These are phyloP conservation scores for Helianthus tuberosus DNA, from an alignment of 129 eudicot genomes.

Conservation along the genomic window DNA sequence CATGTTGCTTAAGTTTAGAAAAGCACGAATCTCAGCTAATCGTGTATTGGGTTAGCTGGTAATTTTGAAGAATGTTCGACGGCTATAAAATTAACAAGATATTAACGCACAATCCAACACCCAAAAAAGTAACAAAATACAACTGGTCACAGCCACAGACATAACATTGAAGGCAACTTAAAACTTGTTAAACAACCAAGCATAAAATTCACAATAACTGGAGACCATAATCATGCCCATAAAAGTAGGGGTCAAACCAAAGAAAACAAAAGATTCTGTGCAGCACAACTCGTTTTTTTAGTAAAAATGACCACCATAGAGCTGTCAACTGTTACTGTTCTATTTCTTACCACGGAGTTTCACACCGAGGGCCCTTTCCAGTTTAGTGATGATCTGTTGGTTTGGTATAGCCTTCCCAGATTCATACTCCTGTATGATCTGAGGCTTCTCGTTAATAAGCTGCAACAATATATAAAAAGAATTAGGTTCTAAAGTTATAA, in stretches of 20 bases:
- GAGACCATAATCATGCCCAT: neutral
- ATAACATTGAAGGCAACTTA: slow-evolving; percentile 10
- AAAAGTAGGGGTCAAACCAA: slow-evolving; percentile 18
- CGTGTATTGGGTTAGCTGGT: neutral
- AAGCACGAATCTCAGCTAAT: neutral
- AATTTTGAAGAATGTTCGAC: neutral
- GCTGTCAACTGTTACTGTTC: slow-evolving; percentile 13
- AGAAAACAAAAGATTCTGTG: slow-evolving; percentile 27
- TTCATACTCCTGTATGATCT: slow-evolving; percentile 93
- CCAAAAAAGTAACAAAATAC: neutral
- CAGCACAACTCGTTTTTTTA: slow-evolving; percentile 12
- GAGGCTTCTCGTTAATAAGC: slow-evolving; percentile 97
- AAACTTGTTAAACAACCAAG: slow-evolving; percentile 18
- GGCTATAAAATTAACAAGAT: neutral
- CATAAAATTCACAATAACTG: slow-evolving; percentile 24
- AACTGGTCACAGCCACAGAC: slow-evolving; percentile 11
- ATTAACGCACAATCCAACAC: slow-evolving; percentile 29
- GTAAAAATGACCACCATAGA: neutral
- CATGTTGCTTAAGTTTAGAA: too few species aligned
- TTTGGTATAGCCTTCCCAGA: slow-evolving; percentile 98
- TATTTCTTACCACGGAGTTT: slow-evolving; percentile 92
- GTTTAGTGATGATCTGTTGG: slow-evolving; percentile 87
- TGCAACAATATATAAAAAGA: slow-evolving; percentile 26
- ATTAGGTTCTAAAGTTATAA: slow-evolving; percentile 11
- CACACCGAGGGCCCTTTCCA: slow-evolving; percentile 95